These are phyloP conservation scores for Kalaharituber pfeilii DNA, from an alignment of 2,329 filamentous ascomycete genomes.

Conservation along the genomic window DNA sequence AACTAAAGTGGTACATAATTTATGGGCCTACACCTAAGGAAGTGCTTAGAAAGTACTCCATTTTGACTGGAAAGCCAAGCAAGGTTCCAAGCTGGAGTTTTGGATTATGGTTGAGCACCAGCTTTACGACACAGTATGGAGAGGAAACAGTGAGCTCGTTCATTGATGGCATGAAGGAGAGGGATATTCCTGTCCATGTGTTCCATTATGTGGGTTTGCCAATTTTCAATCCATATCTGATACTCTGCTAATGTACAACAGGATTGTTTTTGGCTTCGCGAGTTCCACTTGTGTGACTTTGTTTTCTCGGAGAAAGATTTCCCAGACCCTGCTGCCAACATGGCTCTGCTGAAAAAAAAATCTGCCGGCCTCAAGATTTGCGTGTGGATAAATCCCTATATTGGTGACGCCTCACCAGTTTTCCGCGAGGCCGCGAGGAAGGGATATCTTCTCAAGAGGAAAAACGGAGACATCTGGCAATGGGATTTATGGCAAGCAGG, in stretches of 20 bases:
- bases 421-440: conserved; percentile 47
- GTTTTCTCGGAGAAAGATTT: conserved; percentile 51
- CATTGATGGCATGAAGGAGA: conserved; percentile 48
- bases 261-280: conserved; percentile 55
- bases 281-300: conserved; percentile 60
- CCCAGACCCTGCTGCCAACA: conserved; percentile 48
- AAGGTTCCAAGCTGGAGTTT: conserved; percentile 57
- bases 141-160: conserved; percentile 51
- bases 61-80: conserved; percentile 47
- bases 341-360: conserved; percentile 44
- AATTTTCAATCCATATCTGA: not conserved
- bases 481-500: conserved; percentile 65
- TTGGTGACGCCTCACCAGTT: conserved; percentile 49
- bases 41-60: conserved; percentile 48
- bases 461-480: conserved; percentile 52
- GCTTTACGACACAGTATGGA: conserved; percentile 56
- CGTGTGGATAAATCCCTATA: conserved; percentile 62
- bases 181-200: conserved; percentile 48
- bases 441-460: conserved; percentile 52
- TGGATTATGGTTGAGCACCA: conserved; percentile 59
- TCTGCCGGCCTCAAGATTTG: conserved; percentile 43
- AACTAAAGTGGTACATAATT: conserved; percentile 57
- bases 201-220: conserved; percentile 42
- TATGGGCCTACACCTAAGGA: conserved; percentile 56
- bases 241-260: not conserved